phyloP scores from a whole-genome alignment of 164 flowering plant species.

The Chimonanthus praecox region DNA sequence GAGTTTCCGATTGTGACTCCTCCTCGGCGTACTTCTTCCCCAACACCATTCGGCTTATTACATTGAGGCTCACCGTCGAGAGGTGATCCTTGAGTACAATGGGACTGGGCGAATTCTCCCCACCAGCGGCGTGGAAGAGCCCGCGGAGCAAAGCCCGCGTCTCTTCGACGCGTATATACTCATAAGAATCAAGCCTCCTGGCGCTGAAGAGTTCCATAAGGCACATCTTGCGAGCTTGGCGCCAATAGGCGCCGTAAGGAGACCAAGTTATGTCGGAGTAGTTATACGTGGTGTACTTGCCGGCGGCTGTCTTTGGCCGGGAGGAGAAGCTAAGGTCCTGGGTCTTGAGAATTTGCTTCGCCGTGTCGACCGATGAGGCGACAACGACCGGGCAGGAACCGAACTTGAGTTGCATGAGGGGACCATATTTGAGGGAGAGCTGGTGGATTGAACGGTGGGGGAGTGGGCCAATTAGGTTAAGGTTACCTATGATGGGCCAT shows the following conservation, averaged over 20 bases:
- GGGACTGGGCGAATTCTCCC: background rate
- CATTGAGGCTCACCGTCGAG: constrained; percentile 11
- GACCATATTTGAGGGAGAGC: constrained; percentile 27
- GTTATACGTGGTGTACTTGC: constrained; percentile 62
- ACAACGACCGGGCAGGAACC: constrained; percentile 26
- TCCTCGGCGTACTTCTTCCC: constrained; percentile 20
- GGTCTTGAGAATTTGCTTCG: constrained; percentile 50
- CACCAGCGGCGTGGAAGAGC: constrained; percentile 5
- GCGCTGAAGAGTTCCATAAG: constrained; percentile 56
- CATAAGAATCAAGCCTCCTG: constrained; percentile 23
- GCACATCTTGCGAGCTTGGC: constrained; percentile 66
- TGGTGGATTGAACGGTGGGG: constrained; percentile 27
- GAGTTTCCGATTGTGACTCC: background rate
- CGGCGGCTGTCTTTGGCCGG: constrained; percentile 66
- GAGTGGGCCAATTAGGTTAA: constrained; percentile 24
- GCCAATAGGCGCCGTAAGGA: constrained; percentile 74
- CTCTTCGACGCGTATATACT: constrained; percentile 31
- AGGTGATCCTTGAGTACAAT: constrained; percentile 20
- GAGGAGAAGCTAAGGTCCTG: constrained; percentile 48
- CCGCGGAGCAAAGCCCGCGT: constrained; percentile 6
- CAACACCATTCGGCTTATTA: constrained; percentile 30
- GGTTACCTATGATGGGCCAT: constrained; percentile 35
- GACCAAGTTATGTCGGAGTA: constrained; percentile 73
- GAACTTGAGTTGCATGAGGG: constrained; percentile 27
- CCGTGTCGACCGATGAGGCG: constrained; percentile 31